These are phyloP conservation scores for Hanseniaspora taiwanica DNA, from an alignment of 805 yeast species.

Conservation along the genomic window DNA sequence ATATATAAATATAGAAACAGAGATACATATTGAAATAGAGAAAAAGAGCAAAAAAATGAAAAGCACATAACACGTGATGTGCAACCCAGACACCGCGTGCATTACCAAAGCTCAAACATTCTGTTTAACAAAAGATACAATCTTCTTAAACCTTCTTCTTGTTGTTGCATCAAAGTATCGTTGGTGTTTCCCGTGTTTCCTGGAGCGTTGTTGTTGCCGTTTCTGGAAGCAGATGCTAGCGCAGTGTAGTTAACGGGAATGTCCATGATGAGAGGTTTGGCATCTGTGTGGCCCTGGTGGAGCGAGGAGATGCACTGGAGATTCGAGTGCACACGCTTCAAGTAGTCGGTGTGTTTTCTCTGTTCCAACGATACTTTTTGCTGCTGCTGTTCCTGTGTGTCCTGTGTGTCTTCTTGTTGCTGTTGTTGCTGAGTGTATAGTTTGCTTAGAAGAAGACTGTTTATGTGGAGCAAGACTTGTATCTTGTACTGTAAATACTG, in stretches of 20 bases:
- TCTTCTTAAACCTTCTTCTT: slow-evolving; percentile 20
- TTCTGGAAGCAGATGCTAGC: not conserved
- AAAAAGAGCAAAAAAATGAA: too few species aligned
- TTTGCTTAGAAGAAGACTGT: slow-evolving; percentile 18
- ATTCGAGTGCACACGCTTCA: slow-evolving; percentile 24
- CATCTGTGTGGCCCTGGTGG: slow-evolving; percentile 17
- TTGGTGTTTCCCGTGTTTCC: slow-evolving; percentile 5
- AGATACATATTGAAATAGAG: too few species aligned
- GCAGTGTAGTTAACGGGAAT: slow-evolving; percentile 9
- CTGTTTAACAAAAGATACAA: slow-evolving; percentile 20
- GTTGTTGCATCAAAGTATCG: slow-evolving; percentile 9
- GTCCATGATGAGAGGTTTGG: slow-evolving; percentile 19
- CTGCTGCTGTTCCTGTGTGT: slow-evolving; percentile 14
- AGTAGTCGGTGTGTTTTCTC: slow-evolving; percentile 16
- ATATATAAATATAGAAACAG: too few species aligned
- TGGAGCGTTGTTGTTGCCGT: not conserved
- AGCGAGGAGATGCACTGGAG: slow-evolving; percentile 24
- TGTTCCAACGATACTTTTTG: slow-evolving; percentile 6
- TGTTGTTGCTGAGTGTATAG: slow-evolving; percentile 16
- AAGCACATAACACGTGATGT: too few species aligned
- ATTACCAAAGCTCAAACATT: slow-evolving; percentile 22
- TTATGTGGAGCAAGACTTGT: slow-evolving; percentile 23
- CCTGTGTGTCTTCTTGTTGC: slow-evolving; percentile 7
- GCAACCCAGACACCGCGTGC: too few species aligned
- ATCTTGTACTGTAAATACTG: slow-evolving; percentile 21